A percentile compares a stretch with the other conserved stretches of the same genome.
phyloP scores from a whole-genome alignment of 108 stramenopile species.

The Fistulifera solaris region DNA sequence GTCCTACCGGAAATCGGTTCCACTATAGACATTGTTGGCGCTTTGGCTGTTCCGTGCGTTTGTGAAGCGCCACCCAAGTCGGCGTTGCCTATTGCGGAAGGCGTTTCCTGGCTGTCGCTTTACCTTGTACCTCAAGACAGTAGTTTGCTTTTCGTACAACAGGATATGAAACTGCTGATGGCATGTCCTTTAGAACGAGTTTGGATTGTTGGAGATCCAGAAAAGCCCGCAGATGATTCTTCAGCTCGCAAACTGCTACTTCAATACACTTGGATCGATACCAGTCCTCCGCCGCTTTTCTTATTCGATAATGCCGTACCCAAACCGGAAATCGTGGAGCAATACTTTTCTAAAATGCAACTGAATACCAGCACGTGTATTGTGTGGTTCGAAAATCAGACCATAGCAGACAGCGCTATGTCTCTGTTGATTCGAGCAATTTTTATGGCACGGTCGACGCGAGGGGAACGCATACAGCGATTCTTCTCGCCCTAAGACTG shows the following conservation, averaged over 20 bases:
- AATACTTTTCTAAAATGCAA: constrained; percentile 6
- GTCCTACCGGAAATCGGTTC: constrained; percentile 32
- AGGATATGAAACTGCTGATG: constrained; percentile 19
- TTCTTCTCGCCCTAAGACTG: neutral
- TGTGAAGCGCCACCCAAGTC: constrained; percentile 46
- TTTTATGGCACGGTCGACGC: constrained; percentile 5
- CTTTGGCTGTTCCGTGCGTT: constrained; percentile 71
- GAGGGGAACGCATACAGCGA: neutral
- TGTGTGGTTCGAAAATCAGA: constrained; percentile 80
- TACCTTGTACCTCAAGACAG: constrained; percentile 61
- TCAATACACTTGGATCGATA: constrained; percentile 39
- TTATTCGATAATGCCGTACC: constrained; percentile 25
- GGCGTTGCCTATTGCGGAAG: constrained; percentile 39
- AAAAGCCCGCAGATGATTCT: constrained; percentile 50
- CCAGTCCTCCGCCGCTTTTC: constrained; percentile 55
- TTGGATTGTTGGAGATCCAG: constrained; percentile 6
- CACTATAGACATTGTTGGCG: constrained; percentile 49
- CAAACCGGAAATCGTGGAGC: constrained; percentile 1
- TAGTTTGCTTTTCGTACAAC: constrained; percentile 65
- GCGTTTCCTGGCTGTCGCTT: constrained; percentile 81
- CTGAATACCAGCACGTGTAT: constrained; percentile 50
- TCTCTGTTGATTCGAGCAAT: constrained; percentile 4
- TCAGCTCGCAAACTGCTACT: constrained; percentile 64
- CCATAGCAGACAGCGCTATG: constrained; percentile 45
- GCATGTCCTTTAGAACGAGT: constrained; percentile 7